A percentile compares a stretch with the other conserved stretches of the same genome.
Evolutionary conservation across 2,329 filamentous ascomycete genomes (phyloP).

Genomic region (Pseudogymnoascus sp.): DNA sequence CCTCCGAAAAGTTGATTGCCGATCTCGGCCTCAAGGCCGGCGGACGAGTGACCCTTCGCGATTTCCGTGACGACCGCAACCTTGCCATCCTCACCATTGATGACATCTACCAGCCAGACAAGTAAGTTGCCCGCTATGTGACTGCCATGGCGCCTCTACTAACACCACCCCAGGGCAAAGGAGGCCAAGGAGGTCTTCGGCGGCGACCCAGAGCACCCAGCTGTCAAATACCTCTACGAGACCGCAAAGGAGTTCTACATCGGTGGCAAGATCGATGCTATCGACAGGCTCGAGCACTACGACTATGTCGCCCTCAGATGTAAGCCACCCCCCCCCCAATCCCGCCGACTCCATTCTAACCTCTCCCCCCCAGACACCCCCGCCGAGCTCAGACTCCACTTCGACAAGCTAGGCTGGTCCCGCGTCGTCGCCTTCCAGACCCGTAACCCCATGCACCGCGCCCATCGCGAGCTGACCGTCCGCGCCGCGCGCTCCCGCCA

Average conservation of each 20-base stretch:
- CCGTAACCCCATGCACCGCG: conserved; percentile 97
- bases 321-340: conserved; percentile 40
- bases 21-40: conserved; percentile 71
- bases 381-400: conserved; percentile 88
- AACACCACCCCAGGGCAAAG: conserved; percentile 53
- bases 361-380: conserved; percentile 61
- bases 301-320: conserved; percentile 96
- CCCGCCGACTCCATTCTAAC: conserved; percentile 18
- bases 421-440: conserved; percentile 99
- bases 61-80: conserved; percentile 94
- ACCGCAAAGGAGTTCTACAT: conserved; percentile 83
- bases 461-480: conserved; percentile 95
- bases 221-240: conserved; percentile 81
- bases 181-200: conserved; percentile 95
- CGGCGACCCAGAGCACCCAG: conserved; percentile 83
- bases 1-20: conserved; percentile 68
- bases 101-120: conserved; percentile 92
- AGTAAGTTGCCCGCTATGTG: conserved; percentile 50
- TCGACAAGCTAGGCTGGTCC: conserved; percentile 99
- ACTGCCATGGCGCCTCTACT: conserved; percentile 13
- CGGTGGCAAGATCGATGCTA: conserved; percentile 90
- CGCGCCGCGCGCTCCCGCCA: conserved; percentile 92
- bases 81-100: conserved; percentile 93
- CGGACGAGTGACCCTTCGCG: conserved; percentile 78
- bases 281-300: conserved; percentile 95